Base-by-base conservation (phyloP, 345 rosid species). In the Eucalyptus pauciflora region DNA sequence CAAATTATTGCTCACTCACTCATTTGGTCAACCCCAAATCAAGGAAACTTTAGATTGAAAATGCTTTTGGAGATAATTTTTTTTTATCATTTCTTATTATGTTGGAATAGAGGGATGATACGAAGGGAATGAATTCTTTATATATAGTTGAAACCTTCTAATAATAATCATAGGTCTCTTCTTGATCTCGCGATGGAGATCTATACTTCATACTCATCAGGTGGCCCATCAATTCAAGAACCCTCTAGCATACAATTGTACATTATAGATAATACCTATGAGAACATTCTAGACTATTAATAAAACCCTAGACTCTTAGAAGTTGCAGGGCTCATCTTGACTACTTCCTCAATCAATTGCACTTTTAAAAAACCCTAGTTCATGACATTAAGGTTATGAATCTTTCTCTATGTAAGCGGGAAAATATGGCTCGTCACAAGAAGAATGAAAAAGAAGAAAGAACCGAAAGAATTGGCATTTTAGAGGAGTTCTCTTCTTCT, bases 161-260 rank as follows among this genome's bases (percentile, higher is more conserved):
- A 56, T 0, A 22, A 9, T 1, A 24, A 56, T 56, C 27, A 12
- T 18, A 71, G 3, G 22, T 18, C 14, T 37, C 7, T 37, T 20
- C 2, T 71, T 37, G 2, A 71, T 18, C 46, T 16, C 46, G 2
- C 0, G 0, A 2, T 71, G 4, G 14, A 37, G 46, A 37, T 37
- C 13, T 2, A 9, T 18, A 18, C 46, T 71, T 5, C 83, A 13
- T 17, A 37, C 27, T 5, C 4, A 71, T 0, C 0, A 10, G 8
- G 4, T 18, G 10, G 7, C 4, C 6, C 8, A 71, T 71, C 10
- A 71, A 71, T 71, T 18, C 7, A 71, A 71, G 14, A 71, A 37
- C 22, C 46, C 27, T 71, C 46, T 37, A 3, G 13, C 0, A 20
- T 5, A 5, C 46, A 71, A 37, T 27, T 71, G 81, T 71, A 18